These are phyloP conservation scores for Coccinonectria pachysandricola DNA, from an alignment of 2,329 filamentous ascomycete genomes.

Conservation along the genomic window DNA sequence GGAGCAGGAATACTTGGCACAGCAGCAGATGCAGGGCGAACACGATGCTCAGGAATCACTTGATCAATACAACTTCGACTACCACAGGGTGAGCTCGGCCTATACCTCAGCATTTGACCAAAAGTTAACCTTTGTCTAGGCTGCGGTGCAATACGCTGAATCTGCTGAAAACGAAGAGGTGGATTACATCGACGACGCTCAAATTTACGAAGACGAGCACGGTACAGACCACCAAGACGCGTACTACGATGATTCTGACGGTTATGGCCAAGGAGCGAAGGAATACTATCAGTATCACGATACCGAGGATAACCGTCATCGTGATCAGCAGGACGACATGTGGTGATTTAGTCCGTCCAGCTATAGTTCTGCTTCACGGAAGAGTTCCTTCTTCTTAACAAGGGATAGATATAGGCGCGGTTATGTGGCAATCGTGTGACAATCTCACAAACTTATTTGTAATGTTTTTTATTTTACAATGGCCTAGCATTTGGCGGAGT, in stretches of 20 bases:
- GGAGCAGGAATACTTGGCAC: slow-evolving; percentile 37
- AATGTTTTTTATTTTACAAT: slow-evolving; percentile 16
- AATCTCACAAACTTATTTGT: slow-evolving; percentile 13
- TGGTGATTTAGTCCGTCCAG: slow-evolving; percentile 26
- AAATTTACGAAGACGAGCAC: slow-evolving; percentile 44
- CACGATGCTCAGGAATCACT: slow-evolving; percentile 37
- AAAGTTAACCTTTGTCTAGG: slow-evolving; percentile 19
- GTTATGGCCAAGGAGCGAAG: slow-evolving; percentile 28
- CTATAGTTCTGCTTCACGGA: slow-evolving; percentile 5
- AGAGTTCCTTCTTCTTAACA: slow-evolving; percentile 11
- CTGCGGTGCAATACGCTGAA: slow-evolving; percentile 37
- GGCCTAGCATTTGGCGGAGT: slow-evolving; percentile 27
- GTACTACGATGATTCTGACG: slow-evolving; percentile 29
- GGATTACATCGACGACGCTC: slow-evolving; percentile 42
- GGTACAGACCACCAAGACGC: slow-evolving; percentile 27
- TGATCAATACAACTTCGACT: slow-evolving; percentile 43
- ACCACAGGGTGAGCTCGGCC: slow-evolving; percentile 36
- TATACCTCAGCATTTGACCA: neutral
- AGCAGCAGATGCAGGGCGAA: slow-evolving; percentile 34
- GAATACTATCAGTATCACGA: slow-evolving; percentile 32
- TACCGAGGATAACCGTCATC: slow-evolving; percentile 22
- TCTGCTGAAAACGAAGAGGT: slow-evolving; percentile 31
- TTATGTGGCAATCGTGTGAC: slow-evolving; percentile 10
- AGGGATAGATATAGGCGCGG: slow-evolving; percentile 12
- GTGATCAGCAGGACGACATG: slow-evolving; percentile 31